Evolutionary conservation across 768 basidiomycete genomes (phyloP).

Genomic region (Candolleomyces aberdarensis): DNA sequence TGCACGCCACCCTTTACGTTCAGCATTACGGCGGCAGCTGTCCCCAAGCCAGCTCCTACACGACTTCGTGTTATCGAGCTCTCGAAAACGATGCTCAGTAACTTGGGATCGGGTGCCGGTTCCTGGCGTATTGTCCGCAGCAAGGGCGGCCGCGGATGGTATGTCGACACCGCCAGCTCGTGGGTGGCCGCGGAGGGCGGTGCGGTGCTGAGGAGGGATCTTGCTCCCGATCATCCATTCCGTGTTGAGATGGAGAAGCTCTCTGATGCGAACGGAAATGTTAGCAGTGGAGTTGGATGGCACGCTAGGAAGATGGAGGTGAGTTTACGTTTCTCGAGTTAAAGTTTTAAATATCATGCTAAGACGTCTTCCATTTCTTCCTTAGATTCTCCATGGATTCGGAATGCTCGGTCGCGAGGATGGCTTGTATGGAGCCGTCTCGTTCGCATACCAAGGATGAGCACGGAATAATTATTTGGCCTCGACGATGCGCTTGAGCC

Average conservation of each 20-base stretch:
- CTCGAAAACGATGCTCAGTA: slow-evolving; percentile 63
- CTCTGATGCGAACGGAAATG: slow-evolving; percentile 80
- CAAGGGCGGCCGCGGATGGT: slow-evolving; percentile 95
- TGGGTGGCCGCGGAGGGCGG: slow-evolving; percentile 59
- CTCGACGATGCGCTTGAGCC: background rate
- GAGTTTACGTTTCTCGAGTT: slow-evolving; percentile 23
- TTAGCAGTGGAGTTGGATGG: slow-evolving; percentile 92
- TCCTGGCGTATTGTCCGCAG: slow-evolving; percentile 88
- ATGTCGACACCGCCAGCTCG: slow-evolving; percentile 82
- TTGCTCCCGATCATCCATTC: slow-evolving; percentile 61
- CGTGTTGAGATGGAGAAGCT: slow-evolving; percentile 69
- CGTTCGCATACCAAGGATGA: slow-evolving; percentile 92
- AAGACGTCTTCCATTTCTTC: background rate
- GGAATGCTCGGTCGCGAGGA: slow-evolving; percentile 93
- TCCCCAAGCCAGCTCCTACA: slow-evolving; percentile 52
- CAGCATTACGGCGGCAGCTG: slow-evolving; percentile 34
- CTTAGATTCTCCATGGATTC: slow-evolving; percentile 77
- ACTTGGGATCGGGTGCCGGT: slow-evolving; percentile 74
- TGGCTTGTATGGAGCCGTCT: slow-evolving; percentile 90
- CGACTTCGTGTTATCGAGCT: slow-evolving; percentile 86
- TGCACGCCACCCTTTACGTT: slow-evolving; percentile 78
- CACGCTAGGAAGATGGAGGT: slow-evolving; percentile 97
- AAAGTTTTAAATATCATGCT: background rate
- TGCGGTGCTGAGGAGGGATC: slow-evolving; percentile 55
- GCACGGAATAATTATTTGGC: no score